Evolutionary conservation across 2,329 filamentous ascomycete species (phyloP).

Genomic region (Ambrosiella cleistominuta): DNA sequence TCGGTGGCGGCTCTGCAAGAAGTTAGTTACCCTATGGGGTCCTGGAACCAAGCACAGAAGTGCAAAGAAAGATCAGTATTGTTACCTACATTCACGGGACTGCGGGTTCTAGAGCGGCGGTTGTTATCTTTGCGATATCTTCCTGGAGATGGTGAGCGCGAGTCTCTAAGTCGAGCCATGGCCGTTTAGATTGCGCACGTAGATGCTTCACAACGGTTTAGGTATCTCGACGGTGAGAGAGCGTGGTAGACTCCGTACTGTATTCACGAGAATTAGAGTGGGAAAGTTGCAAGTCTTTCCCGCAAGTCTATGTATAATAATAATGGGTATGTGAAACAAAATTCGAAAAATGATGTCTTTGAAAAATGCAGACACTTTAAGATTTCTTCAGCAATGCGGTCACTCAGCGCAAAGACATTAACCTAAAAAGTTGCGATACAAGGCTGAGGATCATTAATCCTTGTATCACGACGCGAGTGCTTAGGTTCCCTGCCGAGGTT

Average conservation of each 20-base stretch:
- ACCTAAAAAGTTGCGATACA: constrained; percentile 1
- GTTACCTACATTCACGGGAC: constrained; percentile 40
- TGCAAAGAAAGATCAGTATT: background rate
- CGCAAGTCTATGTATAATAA: background rate
- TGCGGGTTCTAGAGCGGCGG: constrained; percentile 43
- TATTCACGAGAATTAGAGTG: background rate
- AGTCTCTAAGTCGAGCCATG: constrained; percentile 49
- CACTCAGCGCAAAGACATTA: too few species aligned
- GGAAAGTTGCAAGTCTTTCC: background rate
- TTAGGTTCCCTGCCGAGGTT: background rate
- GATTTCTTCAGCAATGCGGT: background rate
- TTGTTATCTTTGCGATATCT: constrained; percentile 38
- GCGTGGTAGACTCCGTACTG: constrained; percentile 14
- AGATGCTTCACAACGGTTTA: constrained; percentile 19
- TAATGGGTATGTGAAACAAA: too few species aligned
- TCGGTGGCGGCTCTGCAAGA: constrained; percentile 38
- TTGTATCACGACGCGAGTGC: background rate
- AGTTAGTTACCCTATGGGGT: constrained; percentile 24
- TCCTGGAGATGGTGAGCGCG: constrained; percentile 62
- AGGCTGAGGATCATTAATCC: constrained; percentile 7
- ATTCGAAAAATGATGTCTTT: too few species aligned
- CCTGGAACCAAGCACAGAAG: background rate
- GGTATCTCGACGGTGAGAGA: constrained; percentile 11
- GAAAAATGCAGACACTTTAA: background rate
- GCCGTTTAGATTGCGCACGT: constrained; percentile 12